Base-by-base conservation (phyloP, 2,329 filamentous ascomycete species). In the Apiospora hydei region DNA sequence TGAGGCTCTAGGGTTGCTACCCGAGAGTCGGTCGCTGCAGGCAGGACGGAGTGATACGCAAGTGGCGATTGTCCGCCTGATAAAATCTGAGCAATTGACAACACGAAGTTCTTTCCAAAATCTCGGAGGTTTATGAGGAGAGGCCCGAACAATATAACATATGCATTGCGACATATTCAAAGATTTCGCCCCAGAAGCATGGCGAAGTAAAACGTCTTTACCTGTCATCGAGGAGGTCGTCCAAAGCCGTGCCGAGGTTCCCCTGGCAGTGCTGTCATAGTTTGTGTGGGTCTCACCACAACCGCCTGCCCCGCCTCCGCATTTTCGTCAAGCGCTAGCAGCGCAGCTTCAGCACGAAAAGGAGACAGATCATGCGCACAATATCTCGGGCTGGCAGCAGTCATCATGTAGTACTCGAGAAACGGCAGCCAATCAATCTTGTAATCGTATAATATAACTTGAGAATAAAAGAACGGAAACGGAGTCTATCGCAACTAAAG, bases 251-350 rank as follows among this genome's bases (percentile, higher is more conserved):
- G 34, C 57, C 57, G 57, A 64, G 57, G 57, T 41, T 64, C 57
- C 57, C 57, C 57, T 41, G 57, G 57, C 18, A n/a, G 30, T 41
- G n/a, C 24, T 30, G 13, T 41, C 34, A 13, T n/a, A 21, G 10
- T 24, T n/a, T 64, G 18, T 64, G 57, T 64, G 57, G 57, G 57
- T 24, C 57, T 64, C 57, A 64, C 8, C 18, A 41, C 14, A n/a
- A 41, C 30, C 57, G 57, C 34, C 18, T 41, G 57, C 57, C 57
- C 57, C 57, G 57, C 57, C 57, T 64, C 57, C 34, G 57, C 57
- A 64, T 64, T 64, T 57, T 14, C 18, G 21, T 11, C 7, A 26
- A n/a, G 30, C 34, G 34, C 53, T 61, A 61, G 53, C 3, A 38
- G 16, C 34, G 3, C n/a, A 26, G 49, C 6, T 16, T 47, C 16